Percentiles rank a stretch among this genome's conserved stretches.
Conservation (phyloP, 2,329 filamentous ascomycete species). For the Harringtonia lauricola region DNA sequence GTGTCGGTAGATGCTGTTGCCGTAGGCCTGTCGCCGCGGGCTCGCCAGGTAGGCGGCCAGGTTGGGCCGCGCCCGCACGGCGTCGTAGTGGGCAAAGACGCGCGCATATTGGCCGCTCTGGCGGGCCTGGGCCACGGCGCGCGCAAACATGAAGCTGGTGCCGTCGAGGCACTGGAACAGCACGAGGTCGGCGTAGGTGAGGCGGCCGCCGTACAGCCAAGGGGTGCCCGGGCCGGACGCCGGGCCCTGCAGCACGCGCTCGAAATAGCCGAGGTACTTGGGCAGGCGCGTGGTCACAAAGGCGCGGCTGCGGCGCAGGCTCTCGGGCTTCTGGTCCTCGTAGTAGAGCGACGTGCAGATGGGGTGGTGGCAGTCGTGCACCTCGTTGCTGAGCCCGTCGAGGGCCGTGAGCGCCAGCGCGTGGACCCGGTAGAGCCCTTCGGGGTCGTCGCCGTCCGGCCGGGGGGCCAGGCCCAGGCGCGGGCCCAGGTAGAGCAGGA, state of each 20-base stretch:
- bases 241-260: conserved; percentile 52
- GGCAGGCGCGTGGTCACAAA: conserved; percentile 54
- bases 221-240: conserved; percentile 35
- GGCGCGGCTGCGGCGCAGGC: conserved; percentile 42
- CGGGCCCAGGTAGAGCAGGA: conserved; percentile 58
- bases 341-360: conserved; percentile 50
- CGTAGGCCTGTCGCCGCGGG: conserved; percentile 49
- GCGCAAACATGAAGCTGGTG: conserved; percentile 57
- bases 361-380: conserved; percentile 69
- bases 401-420: conserved; percentile 57
- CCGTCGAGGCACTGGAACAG: conserved; percentile 58
- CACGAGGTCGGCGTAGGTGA: conserved; percentile 65
- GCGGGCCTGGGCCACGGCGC: conserved; percentile 45
- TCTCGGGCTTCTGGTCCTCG: conserved; percentile 64
- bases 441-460: conserved; percentile 28
- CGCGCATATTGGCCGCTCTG: conserved; percentile 43
- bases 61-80: conserved; percentile 49
- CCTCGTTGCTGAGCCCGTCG: conserved; percentile 58
- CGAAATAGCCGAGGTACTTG: conserved; percentile 62
- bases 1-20: conserved; percentile 56
- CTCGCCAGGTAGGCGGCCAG: conserved; percentile 62
- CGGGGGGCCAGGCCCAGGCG: conserved; percentile 44
- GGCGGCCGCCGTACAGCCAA: conserved; percentile 52
- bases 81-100: conserved; percentile 54
- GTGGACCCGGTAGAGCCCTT: conserved; percentile 46